Conservation (phyloP, 768 basidiomycete genomes). For the Pisolithus sp. region DNA sequence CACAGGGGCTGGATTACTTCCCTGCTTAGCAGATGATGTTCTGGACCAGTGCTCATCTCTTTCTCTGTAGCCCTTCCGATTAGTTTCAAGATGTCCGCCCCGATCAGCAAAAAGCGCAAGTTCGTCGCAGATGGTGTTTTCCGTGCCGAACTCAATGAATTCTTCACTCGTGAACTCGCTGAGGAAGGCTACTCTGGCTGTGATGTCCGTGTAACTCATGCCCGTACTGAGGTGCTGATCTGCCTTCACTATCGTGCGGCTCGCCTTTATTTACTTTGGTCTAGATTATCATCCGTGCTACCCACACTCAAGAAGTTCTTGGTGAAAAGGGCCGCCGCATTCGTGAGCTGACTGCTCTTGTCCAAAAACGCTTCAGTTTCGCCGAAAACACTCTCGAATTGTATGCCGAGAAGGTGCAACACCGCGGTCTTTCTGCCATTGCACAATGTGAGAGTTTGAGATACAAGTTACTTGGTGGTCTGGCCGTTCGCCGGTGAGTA, state of each 20-base stretch:
- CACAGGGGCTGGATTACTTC: conserved; percentile 16
- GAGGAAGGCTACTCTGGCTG: conserved; percentile 99
- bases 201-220: conserved; percentile 98
- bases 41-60: conserved; percentile 13
- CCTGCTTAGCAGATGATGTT: conserved; percentile 14
- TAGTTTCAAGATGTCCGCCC: conserved; percentile 60
- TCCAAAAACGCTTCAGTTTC: conserved; percentile 99
- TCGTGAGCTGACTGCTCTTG: conserved; percentile 95
- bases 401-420: conserved; percentile 98
- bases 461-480: conserved; percentile 99
- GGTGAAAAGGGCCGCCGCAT: conserved; percentile 99
- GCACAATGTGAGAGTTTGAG: conserved; percentile 98
- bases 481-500: conserved; percentile 92
- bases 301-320: conserved; percentile 97
- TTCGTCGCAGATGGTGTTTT: conserved; percentile 98
- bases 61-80: conserved; percentile 8
- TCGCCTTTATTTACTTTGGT: not conserved
- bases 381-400: conserved; percentile 98
- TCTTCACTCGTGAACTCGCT: conserved; percentile 96
- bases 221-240: conserved; percentile 80
- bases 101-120: conserved; percentile 98
- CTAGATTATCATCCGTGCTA: conserved; percentile 98
- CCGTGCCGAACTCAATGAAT: conserved; percentile 98
- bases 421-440: conserved; percentile 95
- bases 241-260: not conserved